Evolutionary conservation across 257 asterid genomes (phyloP), one percentile per base, ranked within the genome.

Genomic region (Nicotiana undulata): DNA sequence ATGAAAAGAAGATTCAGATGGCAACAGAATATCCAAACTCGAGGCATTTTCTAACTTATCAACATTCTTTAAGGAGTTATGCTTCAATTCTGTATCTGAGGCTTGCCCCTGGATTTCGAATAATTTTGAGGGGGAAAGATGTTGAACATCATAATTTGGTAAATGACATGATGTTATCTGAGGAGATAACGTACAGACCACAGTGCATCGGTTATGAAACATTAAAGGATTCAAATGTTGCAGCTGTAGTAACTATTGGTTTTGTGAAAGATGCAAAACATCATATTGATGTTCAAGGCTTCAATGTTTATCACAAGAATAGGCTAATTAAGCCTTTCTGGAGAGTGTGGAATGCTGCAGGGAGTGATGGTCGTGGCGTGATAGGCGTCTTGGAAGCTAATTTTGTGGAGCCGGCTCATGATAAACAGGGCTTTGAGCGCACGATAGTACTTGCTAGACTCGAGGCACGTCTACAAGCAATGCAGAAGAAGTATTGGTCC

Each of bases 321-420:
- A 79, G 98, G 75, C 98, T 94, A 22, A 92, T 94, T 77, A 92
- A 86, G 96, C 94, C 97, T 24, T 94, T 94, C 70, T 94, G 97
- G 97, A 91, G 98, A 82, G 93, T 91, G 24, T 94, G 97, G 97
- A 91, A 89, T 81, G 91, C 97, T 79, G 94, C 98, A 11, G 97
- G 98, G 67, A 94, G 97, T 79, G 90, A 90, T 84, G 98, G 98
- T 76, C 89, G 97, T 53, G 98, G 97, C 22, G 97, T 90, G 46
- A 83, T 94, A 83, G 97, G 94, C 5, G 40, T 79, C 37, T 49
- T 79, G n/a, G 82, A 79, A 7, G 82, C 82, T 64, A 79, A 79
- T 64, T 79, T 79, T 58, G 61, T 79, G 20, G 82, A 79, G 59
- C 82, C 82, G 5, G 77, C 82, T 64, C 82, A 79, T 64, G 82